Evolutionary conservation across 2,329 filamentous ascomycete genomes (phyloP), one percentile per base, ranked within the genome.

Genomic region (Clonostachys sp.): DNA sequence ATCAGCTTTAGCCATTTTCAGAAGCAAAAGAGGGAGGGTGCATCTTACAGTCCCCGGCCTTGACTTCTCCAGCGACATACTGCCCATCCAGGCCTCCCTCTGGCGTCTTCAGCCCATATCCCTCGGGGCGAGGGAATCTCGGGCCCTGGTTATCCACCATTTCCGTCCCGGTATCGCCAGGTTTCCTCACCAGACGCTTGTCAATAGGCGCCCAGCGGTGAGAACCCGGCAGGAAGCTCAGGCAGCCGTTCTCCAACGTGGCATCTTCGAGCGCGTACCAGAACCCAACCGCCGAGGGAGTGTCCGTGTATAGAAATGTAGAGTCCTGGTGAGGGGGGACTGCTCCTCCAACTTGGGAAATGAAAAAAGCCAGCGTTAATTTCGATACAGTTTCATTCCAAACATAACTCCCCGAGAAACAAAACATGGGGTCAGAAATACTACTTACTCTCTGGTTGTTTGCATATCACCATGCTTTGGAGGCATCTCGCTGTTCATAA

Each of bases 381-480:
- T 30, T 30, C 24, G 24, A 9, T 30, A 30, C 24, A 30, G 24
- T 30, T 10, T 9, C 24, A 10, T 10, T 30, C 24, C 24, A 30
- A 30, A 9, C 8, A 30, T n/a, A 30, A 30, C 9, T 10, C 8
- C 24, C 24, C 24, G 24, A 4, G 24, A 10, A 10, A 10, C 24
- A 30, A 30, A 30, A 9, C 9, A 30, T 7, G 24, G 24, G 24
- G 9, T 10, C 9, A 8, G 24, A 3, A 30, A 10, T 30, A 30
- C 10, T 8, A 30, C 24, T 30, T 30, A 30, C 24, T 96, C 68
- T 95, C 89, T 18, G 94, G 91, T 70, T 96, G 92, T 68, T 99
- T 99, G 80, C 91, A 96, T 57, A 99, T 97, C 30, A 97, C 78
- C 94, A 99, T 99, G 64, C 87, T 94, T 74, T 99, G 94, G 45